Evolutionary conservation across 2,329 filamentous ascomycete genomes (phyloP).

Genomic region (Fusarium torulosum): DNA sequence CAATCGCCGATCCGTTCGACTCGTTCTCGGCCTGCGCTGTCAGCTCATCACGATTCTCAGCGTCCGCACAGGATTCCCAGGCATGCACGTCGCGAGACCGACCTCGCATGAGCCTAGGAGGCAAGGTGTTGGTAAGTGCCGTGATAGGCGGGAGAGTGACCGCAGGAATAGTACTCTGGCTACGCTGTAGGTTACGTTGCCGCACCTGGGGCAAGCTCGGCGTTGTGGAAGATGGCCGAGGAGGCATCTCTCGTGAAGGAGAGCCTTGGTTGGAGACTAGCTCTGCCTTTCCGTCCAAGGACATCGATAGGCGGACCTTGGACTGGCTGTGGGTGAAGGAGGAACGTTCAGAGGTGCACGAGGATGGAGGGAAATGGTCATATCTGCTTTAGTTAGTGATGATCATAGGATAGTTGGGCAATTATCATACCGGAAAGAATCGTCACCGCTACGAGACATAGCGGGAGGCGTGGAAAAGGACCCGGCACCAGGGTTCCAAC

Average conservation of each 20-base stretch:
- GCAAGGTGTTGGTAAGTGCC: conserved; percentile 64
- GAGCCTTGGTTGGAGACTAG: conserved; percentile 78
- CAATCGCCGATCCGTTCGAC: conserved; percentile 80
- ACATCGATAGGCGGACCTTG: conserved; percentile 82
- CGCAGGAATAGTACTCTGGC: conserved; percentile 74
- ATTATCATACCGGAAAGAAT: conserved; percentile 61
- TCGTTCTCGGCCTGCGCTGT: conserved; percentile 86
- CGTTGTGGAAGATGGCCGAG: conserved; percentile 61
- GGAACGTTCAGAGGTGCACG: conserved; percentile 58
- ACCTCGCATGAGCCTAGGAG: conserved; percentile 71
- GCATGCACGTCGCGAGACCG: conserved; percentile 88
- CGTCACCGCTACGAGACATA: conserved; percentile 55
- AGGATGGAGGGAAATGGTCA: conserved; percentile 59
- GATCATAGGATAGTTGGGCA: not conserved
- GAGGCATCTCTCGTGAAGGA: conserved; percentile 67
- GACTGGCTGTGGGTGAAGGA: conserved; percentile 54
- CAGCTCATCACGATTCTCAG: conserved; percentile 81
- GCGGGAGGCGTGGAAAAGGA: conserved; percentile 65
- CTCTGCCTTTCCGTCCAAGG: conserved; percentile 91
- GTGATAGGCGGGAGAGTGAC: conserved; percentile 70
- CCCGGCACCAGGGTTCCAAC: conserved; percentile 65
- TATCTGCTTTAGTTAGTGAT: conserved; percentile 51
- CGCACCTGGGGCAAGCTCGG: conserved; percentile 62
- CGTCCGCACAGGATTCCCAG: conserved; percentile 92
- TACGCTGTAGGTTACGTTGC: conserved; percentile 72